Evolutionary conservation across 2,329 filamentous ascomycete species (phyloP).

Genomic region (Juglanconis oblonga): DNA sequence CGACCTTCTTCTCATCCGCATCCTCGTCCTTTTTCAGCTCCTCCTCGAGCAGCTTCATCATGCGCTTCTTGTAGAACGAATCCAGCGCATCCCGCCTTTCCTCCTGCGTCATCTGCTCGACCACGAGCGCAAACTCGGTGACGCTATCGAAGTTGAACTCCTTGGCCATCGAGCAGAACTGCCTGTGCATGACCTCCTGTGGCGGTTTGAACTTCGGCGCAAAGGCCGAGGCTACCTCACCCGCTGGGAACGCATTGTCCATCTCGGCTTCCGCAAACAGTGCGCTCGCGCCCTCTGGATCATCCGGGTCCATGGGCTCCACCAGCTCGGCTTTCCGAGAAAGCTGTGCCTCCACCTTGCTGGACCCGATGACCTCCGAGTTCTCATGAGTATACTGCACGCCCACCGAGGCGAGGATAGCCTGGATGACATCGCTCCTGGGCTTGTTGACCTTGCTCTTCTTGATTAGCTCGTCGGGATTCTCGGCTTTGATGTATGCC

Average conservation of each 20-base stretch:
- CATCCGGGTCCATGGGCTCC: conserved; percentile 36
- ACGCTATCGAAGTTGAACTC: conserved; percentile 73
- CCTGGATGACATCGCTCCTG: conserved; percentile 74
- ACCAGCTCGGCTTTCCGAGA: conserved; percentile 70
- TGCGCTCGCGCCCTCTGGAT: conserved; percentile 40
- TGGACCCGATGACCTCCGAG: conserved; percentile 87
- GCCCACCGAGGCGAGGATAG: conserved; percentile 82
- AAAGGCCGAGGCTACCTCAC: conserved; percentile 19
- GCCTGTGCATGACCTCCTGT: conserved; percentile 68
- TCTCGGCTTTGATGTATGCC: conserved; percentile 49
- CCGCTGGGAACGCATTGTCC: conserved; percentile 26
- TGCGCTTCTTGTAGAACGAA: conserved; percentile 70
- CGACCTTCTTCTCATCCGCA: conserved; percentile 17
- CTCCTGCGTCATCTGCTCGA: conserved; percentile 87
- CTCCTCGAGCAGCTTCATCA: conserved; percentile 43
- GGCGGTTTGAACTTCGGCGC: conserved; percentile 67
- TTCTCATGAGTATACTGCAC: conserved; percentile 97
- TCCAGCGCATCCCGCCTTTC: conserved; percentile 76
- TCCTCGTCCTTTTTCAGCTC: conserved; percentile 22
- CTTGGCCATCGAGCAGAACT: conserved; percentile 88
- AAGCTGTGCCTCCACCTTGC: conserved; percentile 84
- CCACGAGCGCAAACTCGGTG: conserved; percentile 82
- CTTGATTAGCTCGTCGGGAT: conserved; percentile 36
- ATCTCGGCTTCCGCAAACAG: conserved; percentile 56
- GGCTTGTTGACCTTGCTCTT: conserved; percentile 34